These are phyloP conservation scores for Boletus subcaerulescens DNA, from an alignment of 768 basidiomycete species.

Conservation along the genomic window DNA sequence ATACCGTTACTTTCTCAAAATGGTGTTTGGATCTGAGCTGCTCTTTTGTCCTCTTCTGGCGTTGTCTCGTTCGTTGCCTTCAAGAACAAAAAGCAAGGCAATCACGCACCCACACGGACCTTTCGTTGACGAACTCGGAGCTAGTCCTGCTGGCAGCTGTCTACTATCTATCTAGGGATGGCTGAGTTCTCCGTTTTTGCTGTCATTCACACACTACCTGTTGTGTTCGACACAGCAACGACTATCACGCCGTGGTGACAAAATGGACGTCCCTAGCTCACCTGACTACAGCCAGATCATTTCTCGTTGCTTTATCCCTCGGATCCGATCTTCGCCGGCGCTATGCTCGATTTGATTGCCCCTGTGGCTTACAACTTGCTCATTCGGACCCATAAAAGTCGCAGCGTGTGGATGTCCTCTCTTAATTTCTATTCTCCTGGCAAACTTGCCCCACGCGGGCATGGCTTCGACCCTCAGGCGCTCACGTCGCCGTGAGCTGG, in stretches of 20 bases:
- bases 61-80: constrained; percentile 2
- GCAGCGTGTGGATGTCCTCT: constrained; percentile 9
- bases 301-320: constrained; percentile 10
- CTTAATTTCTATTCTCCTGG: constrained; percentile 12
- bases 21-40: not conserved
- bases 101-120: constrained; percentile 1
- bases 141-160: constrained; percentile 4
- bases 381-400: constrained; percentile 30
- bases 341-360: constrained; percentile 14
- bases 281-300: constrained; percentile 6
- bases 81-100: constrained; percentile 13
- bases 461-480: constrained; percentile 45
- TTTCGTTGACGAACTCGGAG: constrained; percentile 8
- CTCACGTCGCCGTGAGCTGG: constrained; percentile 46
- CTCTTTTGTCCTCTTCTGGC: constrained; percentile 1
- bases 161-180: constrained; percentile 2
- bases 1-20: not conserved
- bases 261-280: constrained; percentile 8
- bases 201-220: constrained; percentile 5
- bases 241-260: not conserved
- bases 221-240: constrained; percentile 10
- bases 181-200: no score
- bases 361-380: constrained; percentile 29
- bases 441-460: constrained; percentile 20
- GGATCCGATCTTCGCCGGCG: constrained; percentile 13